Evolutionary conservation across 2,329 filamentous ascomycete species (phyloP).

Genomic region (Rutstroemia sp.): DNA sequence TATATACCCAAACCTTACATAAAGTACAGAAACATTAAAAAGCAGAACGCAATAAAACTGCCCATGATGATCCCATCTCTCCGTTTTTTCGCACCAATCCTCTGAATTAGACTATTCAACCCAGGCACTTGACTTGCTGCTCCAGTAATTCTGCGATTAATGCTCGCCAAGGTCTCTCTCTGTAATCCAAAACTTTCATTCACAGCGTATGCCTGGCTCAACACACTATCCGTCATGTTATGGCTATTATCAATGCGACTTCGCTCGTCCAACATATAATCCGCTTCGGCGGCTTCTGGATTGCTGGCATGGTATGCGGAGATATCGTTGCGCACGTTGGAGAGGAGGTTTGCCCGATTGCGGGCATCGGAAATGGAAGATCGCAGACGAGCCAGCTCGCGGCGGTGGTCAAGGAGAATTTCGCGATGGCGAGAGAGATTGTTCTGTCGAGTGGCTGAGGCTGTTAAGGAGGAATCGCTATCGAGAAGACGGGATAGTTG

Average conservation of each 20-base stretch:
- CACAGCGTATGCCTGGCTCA: conserved; percentile 93
- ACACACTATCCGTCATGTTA: conserved; percentile 78
- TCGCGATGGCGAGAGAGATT: conserved; percentile 88
- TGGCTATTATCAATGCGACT: conserved; percentile 81
- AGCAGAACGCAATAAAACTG: conserved; percentile 84
- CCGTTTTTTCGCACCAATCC: conserved; percentile 91
- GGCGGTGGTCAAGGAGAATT: conserved; percentile 78
- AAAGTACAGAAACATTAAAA: conserved; percentile 77
- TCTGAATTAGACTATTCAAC: conserved; percentile 82
- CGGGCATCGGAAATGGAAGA: conserved; percentile 68
- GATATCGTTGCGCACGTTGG: conserved; percentile 87
- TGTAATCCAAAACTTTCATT: conserved; percentile 87
- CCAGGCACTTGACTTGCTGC: conserved; percentile 90
- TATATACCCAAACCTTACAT: conserved; percentile 38
- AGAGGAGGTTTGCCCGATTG: conserved; percentile 82
- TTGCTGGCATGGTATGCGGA: conserved; percentile 78
- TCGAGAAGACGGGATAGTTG: conserved; percentile 87
- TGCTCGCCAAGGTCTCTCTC: conserved; percentile 77
- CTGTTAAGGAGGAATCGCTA: conserved; percentile 78
- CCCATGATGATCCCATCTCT: conserved; percentile 93
- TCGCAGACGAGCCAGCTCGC: conserved; percentile 71
- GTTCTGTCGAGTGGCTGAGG: conserved; percentile 94
- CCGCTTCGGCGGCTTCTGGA: conserved; percentile 75
- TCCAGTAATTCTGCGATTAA: conserved; percentile 83
- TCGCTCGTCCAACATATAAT: conserved; percentile 95